These are phyloP conservation scores for Chlorella vulgaris DNA, from an alignment of 139 green algal species.

Conservation along the genomic window DNA sequence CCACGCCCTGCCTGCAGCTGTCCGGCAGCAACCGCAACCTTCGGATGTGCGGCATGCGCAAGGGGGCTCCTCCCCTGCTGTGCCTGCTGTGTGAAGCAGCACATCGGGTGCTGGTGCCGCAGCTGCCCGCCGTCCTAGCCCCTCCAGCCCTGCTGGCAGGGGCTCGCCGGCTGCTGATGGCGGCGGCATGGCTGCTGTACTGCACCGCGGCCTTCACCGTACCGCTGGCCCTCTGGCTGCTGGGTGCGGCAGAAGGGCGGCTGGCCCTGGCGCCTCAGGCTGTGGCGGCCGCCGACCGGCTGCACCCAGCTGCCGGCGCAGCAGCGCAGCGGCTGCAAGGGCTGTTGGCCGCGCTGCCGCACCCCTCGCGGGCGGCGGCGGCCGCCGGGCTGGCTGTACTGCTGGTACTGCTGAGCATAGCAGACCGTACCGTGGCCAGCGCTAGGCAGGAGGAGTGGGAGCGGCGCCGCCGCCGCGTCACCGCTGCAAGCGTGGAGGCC, in stretches of 20 bases:
- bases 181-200: conserved; percentile 11
- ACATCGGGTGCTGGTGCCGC: neutral
- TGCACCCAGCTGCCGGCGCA: neutral
- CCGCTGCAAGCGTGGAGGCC: conserved; percentile 3
- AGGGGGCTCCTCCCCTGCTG: neutral
- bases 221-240: conserved; percentile 12
- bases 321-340: neutral
- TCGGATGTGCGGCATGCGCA: neutral
- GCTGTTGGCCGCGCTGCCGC: neutral
- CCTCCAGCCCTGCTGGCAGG: neutral
- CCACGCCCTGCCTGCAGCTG: too few species aligned
- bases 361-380: neutral
- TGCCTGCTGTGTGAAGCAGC: neutral
- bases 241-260: neutral
- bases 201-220: conserved; percentile 2
- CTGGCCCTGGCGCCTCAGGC: neutral
- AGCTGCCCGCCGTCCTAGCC: conserved; percentile 1
- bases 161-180: conserved; percentile 1
- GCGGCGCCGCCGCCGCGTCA: neutral
- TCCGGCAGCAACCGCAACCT: conserved; percentile 19
- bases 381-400: neutral
- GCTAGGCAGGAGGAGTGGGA: neutral
- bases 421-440: neutral
- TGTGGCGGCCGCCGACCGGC: neutral
- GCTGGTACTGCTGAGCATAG: conserved; percentile 3